phyloP scores from a whole-genome alignment of 1,139 yeast genomes.

The Oligophagozyma castellii region DNA sequence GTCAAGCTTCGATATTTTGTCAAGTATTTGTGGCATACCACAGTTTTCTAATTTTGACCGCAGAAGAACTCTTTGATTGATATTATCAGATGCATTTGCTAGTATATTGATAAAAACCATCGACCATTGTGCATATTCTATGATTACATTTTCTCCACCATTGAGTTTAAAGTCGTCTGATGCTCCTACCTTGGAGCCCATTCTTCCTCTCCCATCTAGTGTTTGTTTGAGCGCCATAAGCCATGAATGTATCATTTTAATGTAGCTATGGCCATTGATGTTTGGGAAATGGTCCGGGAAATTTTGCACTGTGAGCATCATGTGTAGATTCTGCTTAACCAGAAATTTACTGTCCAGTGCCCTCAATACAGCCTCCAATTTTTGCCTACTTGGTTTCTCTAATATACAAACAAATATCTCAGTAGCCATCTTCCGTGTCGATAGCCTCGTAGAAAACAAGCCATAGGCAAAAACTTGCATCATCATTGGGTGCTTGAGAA shows the following conservation, averaged over 20 bases:
- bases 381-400: conserved; percentile 33
- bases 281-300: conserved; percentile 12
- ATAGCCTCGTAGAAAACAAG: conserved; percentile 45
- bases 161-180: conserved; percentile 62
- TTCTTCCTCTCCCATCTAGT: conserved; percentile 74
- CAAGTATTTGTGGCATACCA: conserved; percentile 54
- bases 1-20: conserved; percentile 46
- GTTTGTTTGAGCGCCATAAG: conserved; percentile 56
- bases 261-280: conserved; percentile 20
- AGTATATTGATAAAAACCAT: conserved; percentile 65
- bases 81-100: conserved; percentile 50
- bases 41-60: conserved; percentile 69
- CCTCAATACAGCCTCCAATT: conserved; percentile 12
- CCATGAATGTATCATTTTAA: conserved; percentile 77
- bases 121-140: conserved; percentile 72
- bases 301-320: conserved; percentile 24
- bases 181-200: conserved; percentile 88
- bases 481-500: conserved; percentile 36
- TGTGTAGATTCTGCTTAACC: conserved; percentile 37
- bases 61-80: conserved; percentile 55
- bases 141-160: conserved; percentile 53
- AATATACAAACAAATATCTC: conserved; percentile 53
- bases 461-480: conserved; percentile 50
- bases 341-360: conserved; percentile 16
- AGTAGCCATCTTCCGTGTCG: conserved; percentile 70